Base-by-base conservation (phyloP, 306 rosid species). In the Senna tora region DNA sequence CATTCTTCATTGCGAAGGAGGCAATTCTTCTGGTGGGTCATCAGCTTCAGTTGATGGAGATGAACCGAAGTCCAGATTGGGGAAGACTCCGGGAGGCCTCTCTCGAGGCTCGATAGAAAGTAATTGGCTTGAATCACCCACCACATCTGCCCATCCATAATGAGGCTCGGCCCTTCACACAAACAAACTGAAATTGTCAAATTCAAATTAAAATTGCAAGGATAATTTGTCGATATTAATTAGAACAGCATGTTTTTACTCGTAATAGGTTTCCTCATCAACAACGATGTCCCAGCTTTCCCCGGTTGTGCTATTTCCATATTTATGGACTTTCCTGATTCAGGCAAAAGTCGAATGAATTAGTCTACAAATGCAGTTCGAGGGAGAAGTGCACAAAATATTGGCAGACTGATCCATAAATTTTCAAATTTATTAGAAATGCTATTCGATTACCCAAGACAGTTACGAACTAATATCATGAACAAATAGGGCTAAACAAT, bases 251-350 rank as follows among this genome's bases (percentile, higher is more conserved):
- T 36, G 72, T 68, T 22, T 96, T 87, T 84, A 91, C 97, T 94
- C 95, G 66, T 94, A 94, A 75, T 87, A 91, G 17, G 97, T 94
- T 76, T 91, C 98, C 81, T 94, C 97, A 20, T 89, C 97, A 69
- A 94, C 95, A 19, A 86, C 89, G 64, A 94, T 91, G 61, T 94
- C 98, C 97, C 98, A 94, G 85, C 92, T 89, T 83, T 94, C 98
- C 46, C 96, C 90, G 4, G 97, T 94, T 32, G 97, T 89, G 85
- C 96, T 94, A 73, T 94, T 91, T 76, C 98, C 98, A 75, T 91
- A 94, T 76, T 94, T 94, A 80, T 94, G 98, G 83, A 94, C 97
- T 79, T 94, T 94, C 67, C 98, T 94, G 96, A 41, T 76, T 56
- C 59, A 75, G 53, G 70, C 51, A 69, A 80, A 70, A 47, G 17